Conservation (phyloP, 2,329 filamentous ascomycete species). For the Aspergillus cejpii region DNA sequence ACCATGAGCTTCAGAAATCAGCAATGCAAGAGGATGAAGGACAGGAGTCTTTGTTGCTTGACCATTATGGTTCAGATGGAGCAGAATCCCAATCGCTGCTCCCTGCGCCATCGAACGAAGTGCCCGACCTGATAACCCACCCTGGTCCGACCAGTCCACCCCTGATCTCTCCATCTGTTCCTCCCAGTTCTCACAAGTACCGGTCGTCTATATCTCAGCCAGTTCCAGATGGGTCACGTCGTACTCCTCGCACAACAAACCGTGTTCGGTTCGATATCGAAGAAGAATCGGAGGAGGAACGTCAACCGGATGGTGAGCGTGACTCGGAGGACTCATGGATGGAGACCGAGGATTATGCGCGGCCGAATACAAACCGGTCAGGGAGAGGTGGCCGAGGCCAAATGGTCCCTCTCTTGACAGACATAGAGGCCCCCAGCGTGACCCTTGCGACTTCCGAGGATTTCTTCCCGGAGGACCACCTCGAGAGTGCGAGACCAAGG, state of each 20-base stretch:
- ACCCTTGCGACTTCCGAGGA: conserved; percentile 59
- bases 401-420: conserved; percentile 65
- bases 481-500: conserved; percentile 65
- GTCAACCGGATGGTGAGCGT: conserved; percentile 27
- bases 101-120: conserved; percentile 24
- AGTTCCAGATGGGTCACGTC: conserved; percentile 35
- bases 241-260: conserved; percentile 57
- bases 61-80: conserved; percentile 23
- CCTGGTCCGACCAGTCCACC: conserved; percentile 18
- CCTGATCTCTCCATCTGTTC: conserved; percentile 14
- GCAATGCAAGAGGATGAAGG: conserved; percentile 40
- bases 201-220: conserved; percentile 41
- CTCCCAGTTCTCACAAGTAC: conserved; percentile 21
- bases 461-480: conserved; percentile 52
- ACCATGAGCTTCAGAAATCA: conserved; percentile 25
- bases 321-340: conserved; percentile 39
- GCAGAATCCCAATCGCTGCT: conserved; percentile 33
- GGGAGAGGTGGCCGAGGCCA: conserved; percentile 43
- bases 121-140: conserved; percentile 24
- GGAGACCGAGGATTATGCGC: conserved; percentile 57
- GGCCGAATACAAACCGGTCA: conserved; percentile 35
- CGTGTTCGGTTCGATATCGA: conserved; percentile 67
- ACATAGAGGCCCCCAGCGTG: conserved; percentile 73
- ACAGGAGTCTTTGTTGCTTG: conserved; percentile 29
- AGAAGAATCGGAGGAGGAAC: conserved; percentile 26